Base-by-base conservation (phyloP, 2,329 filamentous ascomycete species). In the Claviceps fusiformis region DNA sequence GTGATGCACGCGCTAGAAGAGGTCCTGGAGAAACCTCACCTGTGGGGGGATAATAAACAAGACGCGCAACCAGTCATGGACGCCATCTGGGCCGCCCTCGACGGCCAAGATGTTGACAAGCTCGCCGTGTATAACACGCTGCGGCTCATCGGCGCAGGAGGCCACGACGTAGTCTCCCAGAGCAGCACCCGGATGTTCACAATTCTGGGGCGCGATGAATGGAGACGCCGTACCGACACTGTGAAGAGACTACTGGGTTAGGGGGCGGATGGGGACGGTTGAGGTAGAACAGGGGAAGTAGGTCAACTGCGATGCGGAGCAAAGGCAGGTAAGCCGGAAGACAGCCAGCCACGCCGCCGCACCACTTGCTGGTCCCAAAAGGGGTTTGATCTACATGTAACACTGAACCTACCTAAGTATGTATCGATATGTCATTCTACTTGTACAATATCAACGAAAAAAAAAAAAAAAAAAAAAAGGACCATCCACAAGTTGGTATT, bases 161-260 rank as follows among this genome's bases (percentile, higher is more conserved):
- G 61, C 27, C 57, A 62, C 15, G 59, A 65, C 8, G 64, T 66
- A 15, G 60, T 62, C 7, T 59, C 65, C 49, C 61, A 67, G 61
- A 61, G 60, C 61, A 60, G 65, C 56, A 48, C 64, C 33, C 54
- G 59, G 10, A 60, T 72, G 55, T 63, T 73, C 37, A 57, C 58
- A 19, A 58, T 71, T n/a, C 56, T 73, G 0, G 70, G 70, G 5
- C 62, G 63, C 41, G 62, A 70, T 1, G 70, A 73, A 57, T 70
- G 68, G 68, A 57, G 52, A 8, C 46, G 57, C 48, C 64, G 69
- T 4, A 58, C 66, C 3, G 53, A 52, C 7, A 51, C 61, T 27
- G 62, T 69, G 3, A 59, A 57, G 9, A 53, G 41, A 3, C 41
- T 67, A 27, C 43, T 54, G 5, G 19, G 35, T 8, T 1, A 5